Evolutionary conservation across 768 basidiomycete species (phyloP).

Genomic region (Mycena haematopus): DNA sequence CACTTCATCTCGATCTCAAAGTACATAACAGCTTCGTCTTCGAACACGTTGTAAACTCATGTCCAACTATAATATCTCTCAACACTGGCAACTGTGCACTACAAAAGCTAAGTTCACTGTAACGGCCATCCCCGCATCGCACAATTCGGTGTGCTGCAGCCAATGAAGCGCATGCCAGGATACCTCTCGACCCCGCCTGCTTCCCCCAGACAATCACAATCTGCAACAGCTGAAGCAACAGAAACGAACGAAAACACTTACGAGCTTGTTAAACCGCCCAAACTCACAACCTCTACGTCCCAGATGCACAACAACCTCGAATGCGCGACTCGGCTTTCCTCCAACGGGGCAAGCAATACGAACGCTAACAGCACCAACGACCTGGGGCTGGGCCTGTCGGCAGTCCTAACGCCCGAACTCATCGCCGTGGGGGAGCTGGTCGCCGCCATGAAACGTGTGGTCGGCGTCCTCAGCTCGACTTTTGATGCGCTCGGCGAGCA

Average conservation of each 20-base stretch:
- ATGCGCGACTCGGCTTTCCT: slow-evolving; percentile 21
- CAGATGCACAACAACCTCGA: slow-evolving; percentile 11
- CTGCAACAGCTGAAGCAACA: neutral
- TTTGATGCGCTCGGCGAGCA: slow-evolving; percentile 56
- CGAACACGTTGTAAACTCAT: slow-evolving; percentile 27
- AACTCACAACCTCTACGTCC: slow-evolving; percentile 15
- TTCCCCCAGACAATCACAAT: slow-evolving; percentile 7
- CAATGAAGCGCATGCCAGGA: slow-evolving; percentile 25
- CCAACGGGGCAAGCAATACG: neutral
- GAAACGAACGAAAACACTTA: neutral
- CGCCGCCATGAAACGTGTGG: slow-evolving; percentile 50
- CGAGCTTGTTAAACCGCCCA: slow-evolving; percentile 3
- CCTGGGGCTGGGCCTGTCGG: slow-evolving; percentile 1
- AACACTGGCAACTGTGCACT: neutral
- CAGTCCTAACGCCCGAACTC: slow-evolving; percentile 42
- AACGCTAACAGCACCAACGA: no score
- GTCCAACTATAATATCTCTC: no score
- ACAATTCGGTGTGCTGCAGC: slow-evolving; percentile 12
- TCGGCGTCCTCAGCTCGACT: slow-evolving; percentile 46
- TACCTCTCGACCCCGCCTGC: slow-evolving; percentile 21
- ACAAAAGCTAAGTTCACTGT: neutral
- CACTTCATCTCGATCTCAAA: neutral
- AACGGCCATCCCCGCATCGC: slow-evolving; percentile 9
- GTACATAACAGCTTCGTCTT: neutral
- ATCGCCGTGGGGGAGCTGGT: slow-evolving; percentile 52